phyloP scores from a whole-genome alignment of 768 basidiomycete genomes.

The Pleurotus djamor region DNA sequence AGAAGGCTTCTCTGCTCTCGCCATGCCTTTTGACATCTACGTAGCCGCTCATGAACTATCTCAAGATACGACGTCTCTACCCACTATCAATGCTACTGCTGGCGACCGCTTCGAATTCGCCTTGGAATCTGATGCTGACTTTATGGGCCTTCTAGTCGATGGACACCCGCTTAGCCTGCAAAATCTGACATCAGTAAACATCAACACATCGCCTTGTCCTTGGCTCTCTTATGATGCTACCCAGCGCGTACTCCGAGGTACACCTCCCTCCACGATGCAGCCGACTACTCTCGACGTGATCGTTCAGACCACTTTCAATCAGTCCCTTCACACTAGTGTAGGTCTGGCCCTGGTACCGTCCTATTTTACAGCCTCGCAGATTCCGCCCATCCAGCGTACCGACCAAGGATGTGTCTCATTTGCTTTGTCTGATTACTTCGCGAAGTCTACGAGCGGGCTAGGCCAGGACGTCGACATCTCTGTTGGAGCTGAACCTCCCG shows the following conservation, averaged over 20 bases:
- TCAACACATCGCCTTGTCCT: slow-evolving; percentile 57
- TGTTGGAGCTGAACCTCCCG: slow-evolving; percentile 50
- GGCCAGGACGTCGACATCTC: slow-evolving; percentile 49
- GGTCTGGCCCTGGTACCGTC: slow-evolving; percentile 68
- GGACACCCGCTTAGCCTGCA: slow-evolving; percentile 51
- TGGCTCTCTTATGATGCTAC: slow-evolving; percentile 64
- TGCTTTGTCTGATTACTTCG: slow-evolving; percentile 53
- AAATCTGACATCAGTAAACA: slow-evolving; percentile 53
- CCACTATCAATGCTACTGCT: slow-evolving; percentile 71
- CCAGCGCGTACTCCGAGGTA: slow-evolving; percentile 61
- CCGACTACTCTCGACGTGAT: slow-evolving; percentile 24
- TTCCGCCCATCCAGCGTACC: slow-evolving; percentile 55
- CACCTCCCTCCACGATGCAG: slow-evolving; percentile 45
- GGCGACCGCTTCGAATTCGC: slow-evolving; percentile 50
- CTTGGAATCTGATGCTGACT: slow-evolving; percentile 55
- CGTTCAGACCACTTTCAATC: slow-evolving; percentile 65
- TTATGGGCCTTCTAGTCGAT: slow-evolving; percentile 63
- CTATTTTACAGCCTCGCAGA: slow-evolving; percentile 58
- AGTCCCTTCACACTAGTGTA: slow-evolving; percentile 62
- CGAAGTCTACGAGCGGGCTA: slow-evolving; percentile 40
- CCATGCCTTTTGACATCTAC: slow-evolving; percentile 61
- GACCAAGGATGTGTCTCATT: slow-evolving; percentile 53
- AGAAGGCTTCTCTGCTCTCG: slow-evolving; percentile 64
- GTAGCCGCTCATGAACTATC: slow-evolving; percentile 72
- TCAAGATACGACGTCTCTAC: slow-evolving; percentile 38